Conservation (phyloP, 768 basidiomycete genomes). For the Strobilomyces confusus region DNA sequence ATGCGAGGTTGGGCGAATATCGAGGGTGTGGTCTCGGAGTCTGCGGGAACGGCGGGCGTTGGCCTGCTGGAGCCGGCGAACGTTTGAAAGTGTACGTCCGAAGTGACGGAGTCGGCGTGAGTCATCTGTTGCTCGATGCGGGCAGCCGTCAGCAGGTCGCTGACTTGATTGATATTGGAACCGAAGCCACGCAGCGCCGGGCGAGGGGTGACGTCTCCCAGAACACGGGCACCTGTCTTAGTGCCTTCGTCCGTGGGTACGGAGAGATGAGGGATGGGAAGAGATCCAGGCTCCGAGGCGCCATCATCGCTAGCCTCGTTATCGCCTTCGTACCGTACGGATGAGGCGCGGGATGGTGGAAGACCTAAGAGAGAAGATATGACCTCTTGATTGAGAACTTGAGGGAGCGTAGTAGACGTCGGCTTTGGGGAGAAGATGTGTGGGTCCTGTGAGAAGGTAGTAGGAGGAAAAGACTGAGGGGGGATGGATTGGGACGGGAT, state of each 20-base stretch:
- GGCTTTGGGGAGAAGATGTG: slow-evolving; percentile 57
- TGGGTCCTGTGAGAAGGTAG: slow-evolving; percentile 25
- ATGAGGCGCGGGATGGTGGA: slow-evolving; percentile 35
- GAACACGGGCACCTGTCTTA: slow-evolving; percentile 18
- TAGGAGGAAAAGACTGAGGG: slow-evolving; percentile 13
- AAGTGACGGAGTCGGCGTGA: slow-evolving; percentile 1
- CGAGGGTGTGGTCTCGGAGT: slow-evolving; percentile 9
- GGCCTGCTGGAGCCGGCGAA: background rate
- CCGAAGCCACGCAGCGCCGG: slow-evolving; percentile 38
- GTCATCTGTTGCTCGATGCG: slow-evolving; percentile 17
- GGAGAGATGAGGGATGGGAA: slow-evolving; percentile 37
- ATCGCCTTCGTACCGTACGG: slow-evolving; percentile 53
- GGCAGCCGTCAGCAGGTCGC: slow-evolving; percentile 26
- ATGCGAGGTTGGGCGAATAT: slow-evolving; percentile 13
- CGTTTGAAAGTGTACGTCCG: slow-evolving; percentile 4
- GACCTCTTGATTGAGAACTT: slow-evolving; percentile 69
- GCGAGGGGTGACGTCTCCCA: slow-evolving; percentile 61
- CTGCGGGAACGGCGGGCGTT: background rate
- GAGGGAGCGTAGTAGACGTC: slow-evolving; percentile 49
- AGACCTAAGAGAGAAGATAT: slow-evolving; percentile 62
- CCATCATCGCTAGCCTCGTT: slow-evolving; percentile 41
- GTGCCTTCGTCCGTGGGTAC: slow-evolving; percentile 17
- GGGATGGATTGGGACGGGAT: slow-evolving; percentile 4
- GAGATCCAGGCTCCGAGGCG: slow-evolving; percentile 37
- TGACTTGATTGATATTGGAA: slow-evolving; percentile 31